These are phyloP conservation scores for Yamadazyma paraphyllophila DNA, from an alignment of 805 yeast genomes.

Conservation along the genomic window DNA sequence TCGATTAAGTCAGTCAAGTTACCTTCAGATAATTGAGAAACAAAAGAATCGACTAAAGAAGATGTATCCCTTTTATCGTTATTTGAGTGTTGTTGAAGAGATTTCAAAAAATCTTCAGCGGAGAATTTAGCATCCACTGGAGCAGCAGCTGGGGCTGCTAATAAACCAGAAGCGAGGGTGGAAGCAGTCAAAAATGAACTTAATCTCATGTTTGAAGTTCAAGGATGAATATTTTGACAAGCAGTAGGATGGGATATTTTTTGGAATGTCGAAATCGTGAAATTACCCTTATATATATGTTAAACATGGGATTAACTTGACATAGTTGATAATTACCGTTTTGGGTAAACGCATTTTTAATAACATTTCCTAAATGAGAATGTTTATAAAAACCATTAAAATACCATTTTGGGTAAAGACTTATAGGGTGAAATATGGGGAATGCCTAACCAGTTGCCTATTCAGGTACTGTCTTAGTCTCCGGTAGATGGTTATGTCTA, in stretches of 20 bases:
- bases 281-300: conserved; percentile 1
- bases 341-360: conserved; percentile 5
- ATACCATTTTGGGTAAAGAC: conserved; percentile 7
- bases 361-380: conserved; percentile 6
- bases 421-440: conserved; percentile 1
- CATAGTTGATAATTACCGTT: conserved; percentile 3
- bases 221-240: neutral
- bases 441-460: neutral
- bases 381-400: conserved; percentile 7
- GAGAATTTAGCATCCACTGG: conserved; percentile 3
- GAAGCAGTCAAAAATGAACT: conserved; percentile 11
- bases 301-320: neutral
- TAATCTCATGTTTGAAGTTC: conserved; percentile 10
- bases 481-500: neutral
- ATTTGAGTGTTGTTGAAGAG: conserved; percentile 11
- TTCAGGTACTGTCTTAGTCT: neutral
- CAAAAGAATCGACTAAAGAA: conserved; percentile 4
- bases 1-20: conserved; percentile 10
- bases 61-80: conserved; percentile 9
- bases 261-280: no score
- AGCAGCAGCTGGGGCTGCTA: conserved; percentile 16
- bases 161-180: conserved; percentile 13
- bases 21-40: conserved; percentile 9
- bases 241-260: no score
- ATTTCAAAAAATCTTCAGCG: conserved; percentile 9